Base-by-base conservation (phyloP, 805 yeast species). In the Wickerhamiella azyma region DNA sequence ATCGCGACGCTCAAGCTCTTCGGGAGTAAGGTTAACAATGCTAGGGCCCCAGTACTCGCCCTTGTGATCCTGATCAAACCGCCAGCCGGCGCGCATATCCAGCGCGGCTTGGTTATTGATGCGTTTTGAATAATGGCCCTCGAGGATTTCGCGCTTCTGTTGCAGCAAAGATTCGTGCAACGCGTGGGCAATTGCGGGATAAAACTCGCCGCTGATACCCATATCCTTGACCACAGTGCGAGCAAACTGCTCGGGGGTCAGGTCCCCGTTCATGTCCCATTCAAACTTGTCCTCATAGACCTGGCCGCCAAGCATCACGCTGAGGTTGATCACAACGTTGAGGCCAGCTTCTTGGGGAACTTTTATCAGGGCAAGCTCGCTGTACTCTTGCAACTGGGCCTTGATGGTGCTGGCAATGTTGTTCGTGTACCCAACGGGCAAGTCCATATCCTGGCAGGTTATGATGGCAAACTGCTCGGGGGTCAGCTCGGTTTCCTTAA, bases 1-100 rank as follows among this genome's bases (percentile, higher is more conserved):
- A 60, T 92, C 97, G 53, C 97, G 74, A 65, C 81, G 81, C 59
- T 89, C 96, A 48, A 92, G 85, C 63, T 92, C 98, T 75, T 88
- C 85, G 46, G 84, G 88, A 1, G 92, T 78, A 49, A 92, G 70
- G 11, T 77, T 75, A 62, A 89, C 97, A 6, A 89, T 81, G 37
- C 77, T 72, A 24, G 98, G 98, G 46, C 80, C 79, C 94, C 96
- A 92, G 11, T 66, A 69, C 32, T 78, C 82, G 28, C 94, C 94
- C 21, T 84, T 71, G 43, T 76, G 77, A 57, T 81, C 92, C 26
- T 75, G 72, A 57, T 81, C 96, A 57, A 71, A 72, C 59, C 88
- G 76, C 66, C 75, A 64, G 39, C 94, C 84, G 1, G 81, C 77
- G 45, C 71, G 71, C 36, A 66, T 68, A n/a, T 76, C 77, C 54